Percentiles rank a stretch among this genome's conserved stretches.
Conservation (phyloP, 352 stramenopile species). For the Pythium oligandrum region DNA sequence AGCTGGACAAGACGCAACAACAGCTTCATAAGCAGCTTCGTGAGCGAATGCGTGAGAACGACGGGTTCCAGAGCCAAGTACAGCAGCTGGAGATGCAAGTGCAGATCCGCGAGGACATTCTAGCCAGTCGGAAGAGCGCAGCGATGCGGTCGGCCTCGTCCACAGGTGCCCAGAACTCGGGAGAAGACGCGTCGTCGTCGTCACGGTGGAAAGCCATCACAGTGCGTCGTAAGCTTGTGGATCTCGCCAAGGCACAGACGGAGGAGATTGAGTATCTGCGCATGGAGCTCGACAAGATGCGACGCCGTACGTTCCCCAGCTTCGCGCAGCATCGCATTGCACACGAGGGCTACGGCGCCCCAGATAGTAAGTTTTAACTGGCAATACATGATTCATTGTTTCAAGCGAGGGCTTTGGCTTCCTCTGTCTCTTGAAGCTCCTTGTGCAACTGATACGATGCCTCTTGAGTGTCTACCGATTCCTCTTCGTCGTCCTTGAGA, state of each 20-base stretch:
- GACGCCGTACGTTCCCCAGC: slow-evolving; percentile 89
- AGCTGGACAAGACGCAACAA: slow-evolving; percentile 41
- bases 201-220: slow-evolving; percentile 82
- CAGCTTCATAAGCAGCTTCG: slow-evolving; percentile 57
- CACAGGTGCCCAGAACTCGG: slow-evolving; percentile 1
- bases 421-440: too few relatives aligned
- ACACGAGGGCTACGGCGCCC: slow-evolving; percentile 19
- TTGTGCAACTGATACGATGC: too few relatives aligned
- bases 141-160: slow-evolving; percentile 26
- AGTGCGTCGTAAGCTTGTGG: slow-evolving; percentile 84
- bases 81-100: slow-evolving; percentile 78
- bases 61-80: slow-evolving; percentile 67
- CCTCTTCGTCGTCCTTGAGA: too few relatives aligned
- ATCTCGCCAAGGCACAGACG: slow-evolving; percentile 86
- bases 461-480: too few relatives aligned
- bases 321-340: slow-evolving; percentile 66
- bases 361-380: slow-evolving; percentile 12
- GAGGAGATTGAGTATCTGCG: slow-evolving; percentile 89
- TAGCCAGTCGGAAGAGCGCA: slow-evolving; percentile 59
- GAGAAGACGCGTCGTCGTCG: slow-evolving; percentile 4
- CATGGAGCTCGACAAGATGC: slow-evolving; percentile 88
- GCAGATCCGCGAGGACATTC: slow-evolving; percentile 85
- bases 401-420: too few relatives aligned
- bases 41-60: slow-evolving; percentile 80
- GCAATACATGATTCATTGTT: too few relatives aligned